Evolutionary conservation across 1,284 basidiomycete genomes (phyloP).

Genomic region (Ganoderma resinaceum): DNA sequence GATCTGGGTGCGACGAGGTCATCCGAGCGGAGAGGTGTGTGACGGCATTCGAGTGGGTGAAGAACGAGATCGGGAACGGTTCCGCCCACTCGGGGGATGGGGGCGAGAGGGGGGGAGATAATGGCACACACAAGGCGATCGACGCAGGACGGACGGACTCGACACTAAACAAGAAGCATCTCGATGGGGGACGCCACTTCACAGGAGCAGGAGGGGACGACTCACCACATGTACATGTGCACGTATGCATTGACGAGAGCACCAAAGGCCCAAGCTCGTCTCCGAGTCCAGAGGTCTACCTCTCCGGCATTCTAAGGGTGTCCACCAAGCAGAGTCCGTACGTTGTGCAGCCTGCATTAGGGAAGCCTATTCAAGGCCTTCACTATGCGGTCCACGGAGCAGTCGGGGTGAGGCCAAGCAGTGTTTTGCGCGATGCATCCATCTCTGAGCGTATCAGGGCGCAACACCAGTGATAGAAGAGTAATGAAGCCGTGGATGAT

Average conservation of each 20-base stretch:
- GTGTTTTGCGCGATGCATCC: too few species aligned
- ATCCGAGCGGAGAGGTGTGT: neutral
- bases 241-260: neutral
- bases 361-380: too few species aligned
- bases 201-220: neutral
- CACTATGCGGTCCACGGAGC: too few species aligned
- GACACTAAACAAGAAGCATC: neutral
- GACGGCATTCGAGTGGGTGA: neutral
- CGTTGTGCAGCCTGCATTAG: too few species aligned
- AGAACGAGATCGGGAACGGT: neutral
- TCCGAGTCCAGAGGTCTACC: neutral
- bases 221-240: neutral
- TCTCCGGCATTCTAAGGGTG: neutral
- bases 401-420: too few species aligned
- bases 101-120: neutral
- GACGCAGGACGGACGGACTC: neutral
- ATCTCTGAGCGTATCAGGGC: too few species aligned
- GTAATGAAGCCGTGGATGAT: too few species aligned
- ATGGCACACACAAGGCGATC: neutral
- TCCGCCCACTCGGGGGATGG: too few species aligned
- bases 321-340: too few species aligned
- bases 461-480: too few species aligned
- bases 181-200: neutral
- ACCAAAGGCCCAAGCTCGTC: neutral
- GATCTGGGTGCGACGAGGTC: neutral